phyloP scores from a whole-genome alignment of 2,329 filamentous ascomycete genomes.

The Fulvia fulva region DNA sequence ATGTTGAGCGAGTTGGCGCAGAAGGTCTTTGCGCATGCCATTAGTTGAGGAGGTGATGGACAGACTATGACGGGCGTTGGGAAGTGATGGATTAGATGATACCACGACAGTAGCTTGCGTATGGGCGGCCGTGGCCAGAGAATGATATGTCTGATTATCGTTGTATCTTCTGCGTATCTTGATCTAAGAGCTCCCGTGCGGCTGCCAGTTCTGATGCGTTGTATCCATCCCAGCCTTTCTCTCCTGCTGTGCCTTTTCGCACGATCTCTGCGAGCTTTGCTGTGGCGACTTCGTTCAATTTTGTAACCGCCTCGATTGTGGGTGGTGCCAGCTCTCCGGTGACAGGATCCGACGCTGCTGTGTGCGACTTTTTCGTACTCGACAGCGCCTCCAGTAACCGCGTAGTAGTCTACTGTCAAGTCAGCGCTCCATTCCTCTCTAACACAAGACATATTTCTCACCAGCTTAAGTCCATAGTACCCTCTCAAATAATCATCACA shows the following conservation, averaged over 20 bases:
- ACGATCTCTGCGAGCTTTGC: constrained; percentile 74
- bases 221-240: constrained; percentile 70
- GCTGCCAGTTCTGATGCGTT: constrained; percentile 67
- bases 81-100: constrained; percentile 3
- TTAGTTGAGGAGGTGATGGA: constrained; percentile 44
- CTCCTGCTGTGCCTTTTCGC: constrained; percentile 55
- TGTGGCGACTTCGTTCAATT: constrained; percentile 68
- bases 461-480: constrained; percentile 82
- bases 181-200: constrained; percentile 62
- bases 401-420: constrained; percentile 19
- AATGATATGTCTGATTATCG: constrained; percentile 25
- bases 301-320: constrained; percentile 56
- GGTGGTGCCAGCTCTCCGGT: constrained; percentile 49
- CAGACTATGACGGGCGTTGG: background rate
- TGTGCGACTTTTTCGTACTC: constrained; percentile 28
- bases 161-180: constrained; percentile 40
- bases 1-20: constrained; percentile 79
- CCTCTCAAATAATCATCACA: constrained; percentile 90
- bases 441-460: constrained; percentile 44
- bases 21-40: constrained; percentile 79
- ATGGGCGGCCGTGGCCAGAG: no score
- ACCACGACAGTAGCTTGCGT: constrained; percentile 6
- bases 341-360: constrained; percentile 27
- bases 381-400: constrained; percentile 22
- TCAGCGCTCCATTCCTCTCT: constrained; percentile 1